These are phyloP conservation scores for Paraglomus occultum DNA, from an alignment of 192 early-diverging fungal genomes.

Conservation along the genomic window DNA sequence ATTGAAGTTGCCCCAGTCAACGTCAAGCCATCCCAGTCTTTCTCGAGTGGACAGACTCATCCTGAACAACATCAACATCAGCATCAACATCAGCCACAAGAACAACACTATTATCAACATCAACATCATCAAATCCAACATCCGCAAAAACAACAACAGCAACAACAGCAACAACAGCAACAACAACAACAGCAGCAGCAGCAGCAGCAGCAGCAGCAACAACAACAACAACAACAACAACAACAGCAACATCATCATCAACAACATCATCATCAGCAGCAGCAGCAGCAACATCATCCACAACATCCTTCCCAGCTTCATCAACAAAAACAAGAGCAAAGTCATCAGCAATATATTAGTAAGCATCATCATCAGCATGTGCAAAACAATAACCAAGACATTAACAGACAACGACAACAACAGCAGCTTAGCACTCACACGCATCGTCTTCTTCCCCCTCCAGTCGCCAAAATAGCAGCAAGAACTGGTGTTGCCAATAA, in stretches of 20 bases:
- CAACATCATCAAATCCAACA: not conserved
- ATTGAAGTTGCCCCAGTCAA: constrained; percentile 18
- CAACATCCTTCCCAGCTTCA: not conserved
- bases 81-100: not conserved
- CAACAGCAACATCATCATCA: not conserved
- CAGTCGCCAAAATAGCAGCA: not conserved
- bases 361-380: not conserved
- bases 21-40: not conserved
- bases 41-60: too few species aligned
- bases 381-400: too few species aligned
- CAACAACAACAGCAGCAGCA: not conserved
- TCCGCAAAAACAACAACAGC: not conserved
- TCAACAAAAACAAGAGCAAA: not conserved
- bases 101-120: not conserved
- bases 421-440: not conserved
- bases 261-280: not conserved
- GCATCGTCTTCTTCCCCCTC: constrained; percentile 11
- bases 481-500: not conserved
- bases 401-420: too few species aligned
- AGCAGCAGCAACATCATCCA: not conserved
- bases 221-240: not conserved
- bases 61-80: too few species aligned
- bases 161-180: not conserved
- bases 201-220: not conserved
- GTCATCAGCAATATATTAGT: not conserved